Base-by-base conservation (phyloP, 805 yeast genomes). In the Zygosaccharomyces siamensis region DNA sequence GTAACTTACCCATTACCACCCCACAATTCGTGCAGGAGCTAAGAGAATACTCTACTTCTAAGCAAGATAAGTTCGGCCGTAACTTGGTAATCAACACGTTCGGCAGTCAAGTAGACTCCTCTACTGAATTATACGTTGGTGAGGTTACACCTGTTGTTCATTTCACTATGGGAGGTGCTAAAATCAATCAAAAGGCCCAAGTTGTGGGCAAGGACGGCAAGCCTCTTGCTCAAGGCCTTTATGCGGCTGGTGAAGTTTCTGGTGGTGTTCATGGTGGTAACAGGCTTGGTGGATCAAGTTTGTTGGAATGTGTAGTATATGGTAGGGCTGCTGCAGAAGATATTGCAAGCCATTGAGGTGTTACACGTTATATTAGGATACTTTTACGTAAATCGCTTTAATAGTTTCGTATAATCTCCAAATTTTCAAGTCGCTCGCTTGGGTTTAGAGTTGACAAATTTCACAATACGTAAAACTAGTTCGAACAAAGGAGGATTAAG, bases 251-350 rank as follows among this genome's bases (percentile, higher is more conserved):
- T 11, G 88, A 83, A 60, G 76, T 79, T 18, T 76, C 83, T 42
- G 87, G 86, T 16, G 88, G 86, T 38, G 77, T 82, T 4, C 87
- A 82, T 59, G 88, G 88, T 8, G 74, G 70, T 12, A 79, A 80
- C 56, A 72, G 86, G 62, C 63, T 83, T 24, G 81, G 80, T 27
- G 86, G 85, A 0, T 74, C 81, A 10, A 73, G 80, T 39, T 66
- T 81, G 36, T 64, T 80, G 28, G 81, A 78, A 55, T 79, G 84
- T 69, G 84, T 78, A 6, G 84, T 80, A 0, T 81, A 76, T 61
- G 84, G 84, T 3, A 71, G 72, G 50, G 70, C 75, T 11, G 81
- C 79, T 16, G 82, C 80, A 2, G 50, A 64, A 26, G 53, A 60
- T 11, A 63, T 68, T 41, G 66, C 64, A 16, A 39, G 36, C 20